Percentiles rank a stretch among this genome's conserved stretches.
These are phyloP conservation scores for Coemansia sp. DNA, from an alignment of 192 early-diverging fungal species.

Conservation along the genomic window DNA sequence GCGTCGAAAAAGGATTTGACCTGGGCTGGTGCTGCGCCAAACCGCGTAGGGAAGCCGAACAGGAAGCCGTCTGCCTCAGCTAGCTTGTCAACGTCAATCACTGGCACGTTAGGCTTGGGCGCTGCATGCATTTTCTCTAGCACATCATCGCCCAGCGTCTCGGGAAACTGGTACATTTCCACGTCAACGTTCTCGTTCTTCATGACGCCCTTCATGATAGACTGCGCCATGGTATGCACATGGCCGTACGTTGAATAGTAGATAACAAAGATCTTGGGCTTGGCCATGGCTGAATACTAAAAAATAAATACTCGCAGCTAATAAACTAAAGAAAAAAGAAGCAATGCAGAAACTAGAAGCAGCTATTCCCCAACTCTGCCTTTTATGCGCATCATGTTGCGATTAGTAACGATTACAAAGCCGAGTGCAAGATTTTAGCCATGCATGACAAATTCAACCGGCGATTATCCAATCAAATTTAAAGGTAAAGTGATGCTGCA, in stretches of 20 bases:
- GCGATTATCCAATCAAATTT: conserved; percentile 19
- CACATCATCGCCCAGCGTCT: conserved; percentile 60
- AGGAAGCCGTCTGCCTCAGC: conserved; percentile 65
- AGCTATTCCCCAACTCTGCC: not conserved
- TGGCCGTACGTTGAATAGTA: conserved; percentile 70
- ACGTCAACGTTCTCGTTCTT: conserved; percentile 47
- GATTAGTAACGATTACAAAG: not conserved
- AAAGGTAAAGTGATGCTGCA: conserved; percentile 90
- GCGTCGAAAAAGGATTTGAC: conserved; percentile 71
- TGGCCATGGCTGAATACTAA: conserved; percentile 26
- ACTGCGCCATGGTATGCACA: conserved; percentile 62
- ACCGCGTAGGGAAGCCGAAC: conserved; percentile 73
- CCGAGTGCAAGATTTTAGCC: too few species aligned
- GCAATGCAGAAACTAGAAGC: not conserved
- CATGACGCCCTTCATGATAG: conserved; percentile 60
- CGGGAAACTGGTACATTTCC: conserved; percentile 56
- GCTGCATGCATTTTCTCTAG: conserved; percentile 64
- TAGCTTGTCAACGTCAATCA: conserved; percentile 44
- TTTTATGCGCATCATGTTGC: not conserved
- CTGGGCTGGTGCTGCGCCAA: conserved; percentile 71
- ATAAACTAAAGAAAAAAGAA: not conserved
- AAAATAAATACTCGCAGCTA: not conserved
- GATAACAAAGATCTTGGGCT: conserved; percentile 59
- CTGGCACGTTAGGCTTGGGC: conserved; percentile 53
- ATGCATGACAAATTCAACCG: not conserved